A percentile compares a stretch with the other conserved stretches of the same genome.
Conservation (phyloP, 495 filamentous ascomycete genomes). For the Delitschia confertaspora region DNA sequence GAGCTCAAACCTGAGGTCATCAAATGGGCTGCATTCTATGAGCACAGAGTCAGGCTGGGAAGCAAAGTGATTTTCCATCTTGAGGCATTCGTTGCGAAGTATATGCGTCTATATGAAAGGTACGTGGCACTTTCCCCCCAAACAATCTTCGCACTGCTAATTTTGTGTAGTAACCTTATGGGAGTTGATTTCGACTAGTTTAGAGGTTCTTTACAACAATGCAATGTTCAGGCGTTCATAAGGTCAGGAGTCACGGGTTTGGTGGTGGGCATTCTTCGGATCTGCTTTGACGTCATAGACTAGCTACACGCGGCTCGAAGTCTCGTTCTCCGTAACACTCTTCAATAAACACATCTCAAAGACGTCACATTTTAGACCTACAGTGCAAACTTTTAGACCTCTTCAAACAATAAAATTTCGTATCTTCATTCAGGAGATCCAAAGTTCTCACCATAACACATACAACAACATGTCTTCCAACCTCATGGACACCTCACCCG, state of each 20-base stretch:
- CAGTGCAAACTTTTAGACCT: too few species aligned
- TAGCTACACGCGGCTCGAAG: too few species aligned
- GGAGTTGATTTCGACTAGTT: conserved; percentile 64
- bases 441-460: conserved; percentile 24
- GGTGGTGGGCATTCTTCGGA: too few species aligned
- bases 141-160: conserved; percentile 21
- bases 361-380: too few species aligned
- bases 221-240: too few species aligned
- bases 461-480: conserved; percentile 31
- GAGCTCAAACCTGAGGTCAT: conserved; percentile 83
- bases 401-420: too few species aligned
- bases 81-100: conserved; percentile 96
- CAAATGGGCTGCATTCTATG: conserved; percentile 93
- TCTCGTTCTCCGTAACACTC: too few species aligned
- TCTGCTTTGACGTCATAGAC: too few species aligned
- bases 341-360: too few species aligned
- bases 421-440: too few species aligned
- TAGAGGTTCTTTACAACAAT: too few species aligned
- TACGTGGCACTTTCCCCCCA: conserved; percentile 30
- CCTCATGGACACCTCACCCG: conserved; percentile 53
- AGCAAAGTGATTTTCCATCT: conserved; percentile 96
- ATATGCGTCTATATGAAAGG: conserved; percentile 90
- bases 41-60: conserved; percentile 83
- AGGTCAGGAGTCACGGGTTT: too few species aligned
- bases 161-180: conserved; percentile 62